A percentile compares a stretch with the other conserved stretches of the same genome.
Evolutionary conservation across 495 filamentous ascomycete genomes (phyloP).

Genomic region (Penicillium steckii): DNA sequence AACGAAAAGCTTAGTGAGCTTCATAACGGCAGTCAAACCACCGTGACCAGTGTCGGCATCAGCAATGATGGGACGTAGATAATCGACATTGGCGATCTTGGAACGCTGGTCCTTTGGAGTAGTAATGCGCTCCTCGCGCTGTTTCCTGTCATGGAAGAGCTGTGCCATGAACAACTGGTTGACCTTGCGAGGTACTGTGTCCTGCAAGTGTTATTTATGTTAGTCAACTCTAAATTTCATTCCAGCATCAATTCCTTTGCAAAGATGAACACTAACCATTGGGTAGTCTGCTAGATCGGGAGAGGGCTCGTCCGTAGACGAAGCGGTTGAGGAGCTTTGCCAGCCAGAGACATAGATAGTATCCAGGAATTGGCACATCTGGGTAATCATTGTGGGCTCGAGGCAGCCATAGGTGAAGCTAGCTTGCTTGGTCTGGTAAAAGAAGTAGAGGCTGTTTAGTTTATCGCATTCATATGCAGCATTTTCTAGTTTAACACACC

Average conservation of each 20-base stretch:
- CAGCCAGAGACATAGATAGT: conserved; percentile 98
- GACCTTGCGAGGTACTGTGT: conserved; percentile 98
- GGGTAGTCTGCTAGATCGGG: conserved; percentile 98
- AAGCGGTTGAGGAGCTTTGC: conserved; percentile 97
- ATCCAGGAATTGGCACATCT: conserved; percentile 98
- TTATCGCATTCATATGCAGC: background rate
- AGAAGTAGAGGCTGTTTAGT: background rate
- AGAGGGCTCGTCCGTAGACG: conserved; percentile 89
- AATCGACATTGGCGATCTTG: conserved; percentile 83
- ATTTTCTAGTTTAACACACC: conserved; percentile 42
- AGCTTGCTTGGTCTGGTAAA: conserved; percentile 67
- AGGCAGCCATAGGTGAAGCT: conserved; percentile 96
- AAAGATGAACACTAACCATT: conserved; percentile 59
- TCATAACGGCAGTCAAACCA: conserved; percentile 96
- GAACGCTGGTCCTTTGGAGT: conserved; percentile 70
- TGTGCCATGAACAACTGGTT: conserved; percentile 96
- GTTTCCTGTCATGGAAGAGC: conserved; percentile 98
- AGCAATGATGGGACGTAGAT: conserved; percentile 92
- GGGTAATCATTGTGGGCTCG: conserved; percentile 96
- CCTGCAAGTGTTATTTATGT: conserved; percentile 57
- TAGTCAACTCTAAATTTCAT: too few relatives aligned
- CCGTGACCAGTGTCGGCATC: conserved; percentile 98
- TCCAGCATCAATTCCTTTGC: background rate
- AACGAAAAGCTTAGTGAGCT: conserved; percentile 95
- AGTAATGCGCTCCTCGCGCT: conserved; percentile 88